phyloP scores from a whole-genome alignment of 176 grass and related monocot species.

The Bonia amplexicaulis region DNA sequence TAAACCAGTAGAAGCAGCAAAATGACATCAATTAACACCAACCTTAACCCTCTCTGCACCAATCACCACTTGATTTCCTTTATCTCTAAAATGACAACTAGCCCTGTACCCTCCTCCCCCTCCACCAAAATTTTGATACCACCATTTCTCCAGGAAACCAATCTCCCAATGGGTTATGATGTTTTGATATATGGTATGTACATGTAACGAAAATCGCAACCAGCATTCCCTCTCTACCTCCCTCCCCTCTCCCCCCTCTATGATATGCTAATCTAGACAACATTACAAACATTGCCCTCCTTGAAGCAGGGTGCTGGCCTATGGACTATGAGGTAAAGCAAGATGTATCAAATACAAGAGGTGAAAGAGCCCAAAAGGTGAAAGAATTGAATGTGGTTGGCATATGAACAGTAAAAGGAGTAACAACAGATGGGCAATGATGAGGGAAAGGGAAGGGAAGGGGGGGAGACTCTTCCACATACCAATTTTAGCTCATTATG shows the following conservation, averaged over 20 bases:
- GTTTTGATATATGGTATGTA: slow-evolving; percentile 55
- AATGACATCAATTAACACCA: slow-evolving; percentile 35
- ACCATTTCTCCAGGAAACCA: slow-evolving; percentile 36
- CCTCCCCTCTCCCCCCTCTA: slow-evolving; percentile 4
- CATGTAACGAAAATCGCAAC: slow-evolving; percentile 46
- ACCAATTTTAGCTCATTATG: slow-evolving; percentile 45
- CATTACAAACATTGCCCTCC: slow-evolving; percentile 50
- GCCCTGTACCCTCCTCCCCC: slow-evolving; percentile 20
- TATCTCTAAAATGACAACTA: slow-evolving; percentile 31
- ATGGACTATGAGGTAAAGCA: slow-evolving; percentile 38
- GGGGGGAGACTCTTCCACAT: slow-evolving; percentile 48
- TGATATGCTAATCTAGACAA: slow-evolving; percentile 53
- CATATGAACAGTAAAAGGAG: slow-evolving; percentile 33
- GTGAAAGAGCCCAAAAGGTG: slow-evolving; percentile 47
- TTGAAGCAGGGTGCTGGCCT: slow-evolving; percentile 46
- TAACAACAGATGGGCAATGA: slow-evolving; percentile 15
- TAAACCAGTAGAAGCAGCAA: slow-evolving; percentile 48
- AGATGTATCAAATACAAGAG: slow-evolving; percentile 41
- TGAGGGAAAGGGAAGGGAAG: neutral
- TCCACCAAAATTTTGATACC: slow-evolving; percentile 32
- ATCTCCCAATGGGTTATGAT: slow-evolving; percentile 50
- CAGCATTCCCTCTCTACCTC: slow-evolving; percentile 15
- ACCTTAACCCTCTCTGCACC: slow-evolving; percentile 19
- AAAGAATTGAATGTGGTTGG: slow-evolving; percentile 40
- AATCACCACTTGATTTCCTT: neutral